These are phyloP conservation scores for Lactarius akahatsu DNA, from an alignment of 768 basidiomycete species.

Conservation along the genomic window DNA sequence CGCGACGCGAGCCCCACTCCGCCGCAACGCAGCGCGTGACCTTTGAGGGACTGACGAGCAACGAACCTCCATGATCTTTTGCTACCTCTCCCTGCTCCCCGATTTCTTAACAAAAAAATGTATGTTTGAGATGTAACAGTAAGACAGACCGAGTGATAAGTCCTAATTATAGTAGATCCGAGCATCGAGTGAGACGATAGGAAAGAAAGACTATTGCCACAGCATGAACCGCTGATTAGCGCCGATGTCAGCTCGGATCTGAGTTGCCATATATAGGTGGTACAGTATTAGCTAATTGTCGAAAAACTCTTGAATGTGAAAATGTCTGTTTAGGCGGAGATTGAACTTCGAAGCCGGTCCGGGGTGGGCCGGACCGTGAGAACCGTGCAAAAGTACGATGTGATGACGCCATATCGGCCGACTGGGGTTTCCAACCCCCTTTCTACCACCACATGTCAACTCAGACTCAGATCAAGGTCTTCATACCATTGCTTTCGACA, in stretches of 20 bases:
- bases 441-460: too few species aligned
- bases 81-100: not conserved
- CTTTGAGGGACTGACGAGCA: not conserved
- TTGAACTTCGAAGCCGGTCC: too few species aligned
- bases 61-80: not conserved
- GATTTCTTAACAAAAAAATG: not conserved
- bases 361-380: too few species aligned
- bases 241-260: not conserved
- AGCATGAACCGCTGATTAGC: not conserved
- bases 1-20: not conserved
- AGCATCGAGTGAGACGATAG: not conserved
- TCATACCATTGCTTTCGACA: not conserved
- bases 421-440: too few species aligned
- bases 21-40: not conserved
- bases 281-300: too few species aligned
- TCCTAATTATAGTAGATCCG: not conserved
- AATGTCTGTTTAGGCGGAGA: too few species aligned
- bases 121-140: not conserved
- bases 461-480: not conserved
- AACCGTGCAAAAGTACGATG: too few species aligned
- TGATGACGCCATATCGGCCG: too few species aligned
- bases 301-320: too few species aligned
- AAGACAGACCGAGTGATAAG: not conserved
- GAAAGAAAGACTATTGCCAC: not conserved
- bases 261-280: too few species aligned